Conservation (phyloP, 768 basidiomycete genomes). For the Kwoniella dendrophila region DNA sequence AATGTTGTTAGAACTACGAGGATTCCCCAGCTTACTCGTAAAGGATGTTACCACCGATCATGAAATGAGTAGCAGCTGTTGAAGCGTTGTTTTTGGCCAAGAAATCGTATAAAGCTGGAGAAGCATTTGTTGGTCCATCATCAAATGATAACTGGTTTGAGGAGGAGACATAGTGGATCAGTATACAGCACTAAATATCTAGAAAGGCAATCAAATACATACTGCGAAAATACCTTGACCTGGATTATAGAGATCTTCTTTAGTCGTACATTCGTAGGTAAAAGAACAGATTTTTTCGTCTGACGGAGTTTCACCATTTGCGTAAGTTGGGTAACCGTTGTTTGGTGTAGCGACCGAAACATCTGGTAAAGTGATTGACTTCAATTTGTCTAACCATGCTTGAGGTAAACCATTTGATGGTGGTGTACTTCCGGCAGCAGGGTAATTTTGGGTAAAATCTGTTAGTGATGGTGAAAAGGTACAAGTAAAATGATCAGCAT, state of each 20-base stretch:
- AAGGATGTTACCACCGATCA: slow-evolving; percentile 80
- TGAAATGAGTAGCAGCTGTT: slow-evolving; percentile 75
- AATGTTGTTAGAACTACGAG: neutral
- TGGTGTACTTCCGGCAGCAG: slow-evolving; percentile 59
- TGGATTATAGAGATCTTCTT: slow-evolving; percentile 74
- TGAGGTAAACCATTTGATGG: slow-evolving; percentile 64
- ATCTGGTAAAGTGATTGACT: slow-evolving; percentile 72
- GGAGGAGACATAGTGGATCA: too few species aligned
- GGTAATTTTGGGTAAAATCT: slow-evolving; percentile 72
- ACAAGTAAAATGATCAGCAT: neutral
- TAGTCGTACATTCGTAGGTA: slow-evolving; percentile 67
- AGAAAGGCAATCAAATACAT: too few species aligned
- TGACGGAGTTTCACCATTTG: slow-evolving; percentile 43
- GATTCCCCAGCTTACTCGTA: slow-evolving; percentile 51
- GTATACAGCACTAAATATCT: too few species aligned
- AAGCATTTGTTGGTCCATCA: slow-evolving; percentile 52
- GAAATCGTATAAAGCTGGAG: slow-evolving; percentile 65
- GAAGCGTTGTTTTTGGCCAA: slow-evolving; percentile 63
- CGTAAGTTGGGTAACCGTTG: slow-evolving; percentile 52
- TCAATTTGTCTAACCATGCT: slow-evolving; percentile 72
- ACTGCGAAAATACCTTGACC: slow-evolving; percentile 67
- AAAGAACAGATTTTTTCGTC: slow-evolving; percentile 71
- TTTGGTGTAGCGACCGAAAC: slow-evolving; percentile 62
- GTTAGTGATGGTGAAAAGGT: neutral
- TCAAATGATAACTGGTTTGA: slow-evolving; percentile 54